Evolutionary conservation across 257 asterid species (phyloP).

Genomic region (Catharanthus roseus): DNA sequence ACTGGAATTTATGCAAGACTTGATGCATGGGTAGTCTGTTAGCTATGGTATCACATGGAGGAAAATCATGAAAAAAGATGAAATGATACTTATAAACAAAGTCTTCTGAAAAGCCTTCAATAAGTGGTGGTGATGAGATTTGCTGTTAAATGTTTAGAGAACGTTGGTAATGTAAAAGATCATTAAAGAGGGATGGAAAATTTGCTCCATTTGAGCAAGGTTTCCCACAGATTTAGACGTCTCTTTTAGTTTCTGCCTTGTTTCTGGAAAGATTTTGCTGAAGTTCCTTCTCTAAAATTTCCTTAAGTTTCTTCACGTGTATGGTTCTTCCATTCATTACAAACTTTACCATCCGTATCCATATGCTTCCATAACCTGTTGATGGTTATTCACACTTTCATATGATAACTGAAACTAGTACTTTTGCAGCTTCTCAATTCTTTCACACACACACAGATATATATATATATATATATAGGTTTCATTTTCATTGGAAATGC

Average conservation of each 20-base stretch:
- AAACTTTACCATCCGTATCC: background rate
- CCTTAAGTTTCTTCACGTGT: background rate
- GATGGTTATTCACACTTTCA: background rate
- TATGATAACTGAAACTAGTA: background rate
- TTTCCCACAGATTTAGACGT: background rate
- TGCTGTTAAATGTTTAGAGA: background rate
- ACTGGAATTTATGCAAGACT: background rate
- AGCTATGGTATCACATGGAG: background rate
- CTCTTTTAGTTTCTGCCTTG: background rate
- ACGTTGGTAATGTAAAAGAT: background rate
- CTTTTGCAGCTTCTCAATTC: background rate
- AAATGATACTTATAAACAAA: background rate
- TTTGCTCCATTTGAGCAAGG: background rate
- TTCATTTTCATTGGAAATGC: background rate
- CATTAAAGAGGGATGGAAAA: background rate
- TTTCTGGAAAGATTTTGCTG: background rate
- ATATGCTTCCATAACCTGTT: background rate
- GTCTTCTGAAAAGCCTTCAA: background rate
- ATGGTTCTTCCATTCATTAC: background rate
- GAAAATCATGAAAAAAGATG: background rate
- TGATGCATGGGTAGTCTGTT: background rate
- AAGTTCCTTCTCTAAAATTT: background rate
- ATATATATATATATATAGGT: background rate
- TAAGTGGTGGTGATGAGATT: background rate
- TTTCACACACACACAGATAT: background rate